Conservation (phyloP, 176 grass and related monocot species). For the Carex myosuroides region DNA sequence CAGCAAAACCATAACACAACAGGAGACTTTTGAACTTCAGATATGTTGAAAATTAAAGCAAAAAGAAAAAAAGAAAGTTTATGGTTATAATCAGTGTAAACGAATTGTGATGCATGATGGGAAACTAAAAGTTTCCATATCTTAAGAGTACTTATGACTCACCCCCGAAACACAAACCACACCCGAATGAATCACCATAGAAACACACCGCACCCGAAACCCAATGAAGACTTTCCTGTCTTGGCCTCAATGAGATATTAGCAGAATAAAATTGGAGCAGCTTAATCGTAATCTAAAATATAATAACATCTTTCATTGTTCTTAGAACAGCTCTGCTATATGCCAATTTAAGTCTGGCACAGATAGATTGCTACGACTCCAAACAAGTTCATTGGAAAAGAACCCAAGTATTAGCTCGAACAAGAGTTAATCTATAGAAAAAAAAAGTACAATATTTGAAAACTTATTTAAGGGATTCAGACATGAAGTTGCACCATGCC, state of each 20-base stretch:
- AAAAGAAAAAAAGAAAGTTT: background rate
- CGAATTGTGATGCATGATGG: background rate
- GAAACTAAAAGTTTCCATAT: background rate
- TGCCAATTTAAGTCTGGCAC: background rate
- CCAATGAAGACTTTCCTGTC: background rate
- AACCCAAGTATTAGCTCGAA: background rate
- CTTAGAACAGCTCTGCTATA: background rate
- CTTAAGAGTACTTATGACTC: no score
- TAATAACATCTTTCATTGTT: background rate
- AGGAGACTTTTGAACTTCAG: background rate
- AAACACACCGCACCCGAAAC: background rate
- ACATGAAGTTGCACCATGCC: background rate
- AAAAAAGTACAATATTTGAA: background rate
- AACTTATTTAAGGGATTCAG: background rate
- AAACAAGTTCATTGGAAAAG: background rate
- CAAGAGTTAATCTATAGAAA: background rate
- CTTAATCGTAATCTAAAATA: background rate
- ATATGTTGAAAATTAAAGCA: background rate
- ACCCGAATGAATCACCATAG: no score
- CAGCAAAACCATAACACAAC: background rate
- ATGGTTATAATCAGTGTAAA: background rate
- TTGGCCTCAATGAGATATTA: background rate
- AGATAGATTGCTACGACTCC: background rate
- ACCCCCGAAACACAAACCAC: background rate
- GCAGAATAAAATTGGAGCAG: background rate